Conservation (phyloP, 1,284 basidiomycete species). For the Ceratobasidium papillatum region DNA sequence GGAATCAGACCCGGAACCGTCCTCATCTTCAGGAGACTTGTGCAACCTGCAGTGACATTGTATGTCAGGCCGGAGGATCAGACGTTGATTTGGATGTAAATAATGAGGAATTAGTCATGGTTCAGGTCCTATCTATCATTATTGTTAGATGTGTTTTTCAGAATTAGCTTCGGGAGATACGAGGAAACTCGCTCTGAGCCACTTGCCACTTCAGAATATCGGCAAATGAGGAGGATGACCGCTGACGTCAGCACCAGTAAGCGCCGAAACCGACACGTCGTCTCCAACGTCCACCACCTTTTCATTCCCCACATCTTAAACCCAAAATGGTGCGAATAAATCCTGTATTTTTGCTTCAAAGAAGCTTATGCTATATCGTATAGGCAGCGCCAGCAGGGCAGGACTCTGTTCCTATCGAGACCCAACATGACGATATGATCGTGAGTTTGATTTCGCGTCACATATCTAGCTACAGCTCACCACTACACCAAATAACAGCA, state of each 20-base stretch:
- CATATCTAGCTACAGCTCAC: background rate
- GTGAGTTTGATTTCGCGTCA: constrained; percentile 59
- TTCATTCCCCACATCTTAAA: background rate
- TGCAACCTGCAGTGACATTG: no score
- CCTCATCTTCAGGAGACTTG: no score
- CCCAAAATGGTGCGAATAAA: constrained; percentile 8
- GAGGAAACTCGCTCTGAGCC: no score
- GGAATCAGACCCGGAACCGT: background rate
- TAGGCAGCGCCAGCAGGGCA: constrained; percentile 39
- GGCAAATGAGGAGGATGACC: no score
- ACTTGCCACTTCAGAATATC: background rate
- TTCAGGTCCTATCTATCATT: no score
- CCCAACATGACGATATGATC: constrained; percentile 95
- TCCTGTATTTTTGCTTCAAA: no score
- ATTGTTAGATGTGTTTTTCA: no score
- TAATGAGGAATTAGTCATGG: background rate
- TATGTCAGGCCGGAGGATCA: no score
- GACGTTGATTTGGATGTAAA: background rate
- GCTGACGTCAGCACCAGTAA: constrained; percentile 25
- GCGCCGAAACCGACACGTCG: constrained; percentile 38
- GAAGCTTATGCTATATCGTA: background rate
- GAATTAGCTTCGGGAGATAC: no score
- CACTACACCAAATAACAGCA: constrained; percentile 63
- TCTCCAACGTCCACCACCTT: constrained; percentile 1
- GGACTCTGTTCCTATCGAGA: constrained; percentile 79